phyloP scores from a whole-genome alignment of 2,329 filamentous ascomycete genomes.

The Colletotrichum godetiae region DNA sequence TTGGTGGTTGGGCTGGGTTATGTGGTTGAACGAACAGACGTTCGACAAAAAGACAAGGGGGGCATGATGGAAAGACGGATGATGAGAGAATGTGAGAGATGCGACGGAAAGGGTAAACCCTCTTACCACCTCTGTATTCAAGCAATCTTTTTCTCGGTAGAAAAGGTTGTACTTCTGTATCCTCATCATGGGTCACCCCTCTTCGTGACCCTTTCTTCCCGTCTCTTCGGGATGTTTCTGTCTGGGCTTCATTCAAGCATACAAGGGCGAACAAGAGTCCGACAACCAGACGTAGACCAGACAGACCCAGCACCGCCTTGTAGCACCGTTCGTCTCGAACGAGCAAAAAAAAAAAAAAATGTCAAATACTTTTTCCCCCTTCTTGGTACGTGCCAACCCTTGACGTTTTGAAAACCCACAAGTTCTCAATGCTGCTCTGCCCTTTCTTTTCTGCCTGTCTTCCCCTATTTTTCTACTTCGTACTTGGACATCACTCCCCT shows the following conservation, averaged over 20 bases:
- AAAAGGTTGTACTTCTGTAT: too few species aligned
- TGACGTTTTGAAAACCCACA: slow-evolving; percentile 21
- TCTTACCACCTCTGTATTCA: background rate
- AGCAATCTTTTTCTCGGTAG: too few species aligned
- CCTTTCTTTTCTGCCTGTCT: background rate
- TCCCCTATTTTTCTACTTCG: background rate
- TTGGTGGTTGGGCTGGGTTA: too few species aligned
- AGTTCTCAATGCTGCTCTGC: background rate
- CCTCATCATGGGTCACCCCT: background rate
- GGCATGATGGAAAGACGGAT: background rate
- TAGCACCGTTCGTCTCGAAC: slow-evolving; percentile 31
- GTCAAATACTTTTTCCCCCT: slow-evolving; percentile 11
- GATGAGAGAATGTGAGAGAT: background rate
- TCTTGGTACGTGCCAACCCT: background rate
- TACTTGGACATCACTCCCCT: too few species aligned
- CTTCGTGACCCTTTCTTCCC: background rate
- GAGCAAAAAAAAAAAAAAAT: background rate
- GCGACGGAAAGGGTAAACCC: background rate
- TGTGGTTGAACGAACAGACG: background rate
- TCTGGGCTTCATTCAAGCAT: slow-evolving; percentile 24
- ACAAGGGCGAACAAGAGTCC: background rate
- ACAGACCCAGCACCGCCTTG: background rate
- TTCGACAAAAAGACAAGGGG: background rate
- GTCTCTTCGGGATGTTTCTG: slow-evolving; percentile 30
- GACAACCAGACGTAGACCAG: background rate